Base-by-base conservation (phyloP, 164 flowering plant species). In the Magnolia changhungtana region DNA sequence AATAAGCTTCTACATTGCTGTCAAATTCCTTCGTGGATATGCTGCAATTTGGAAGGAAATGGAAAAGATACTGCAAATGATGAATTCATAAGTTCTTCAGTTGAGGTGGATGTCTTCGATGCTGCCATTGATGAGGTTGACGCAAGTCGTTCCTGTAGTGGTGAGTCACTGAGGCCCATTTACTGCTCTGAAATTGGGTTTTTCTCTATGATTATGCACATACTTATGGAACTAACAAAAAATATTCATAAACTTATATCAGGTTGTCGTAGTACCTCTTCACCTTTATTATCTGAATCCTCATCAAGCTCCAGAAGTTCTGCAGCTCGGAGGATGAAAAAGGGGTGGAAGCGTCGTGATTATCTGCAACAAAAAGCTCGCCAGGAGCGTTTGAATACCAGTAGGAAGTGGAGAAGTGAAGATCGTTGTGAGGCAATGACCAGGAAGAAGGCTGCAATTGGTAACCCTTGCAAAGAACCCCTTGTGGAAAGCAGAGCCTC, bases 11-110 rank as follows among this genome's bases (percentile, higher is more conserved):
- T 65, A 74, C 78, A 78, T 76, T 79, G 74, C 75, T 88, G 84
- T 78, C 88, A 83, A 82, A 84, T 92, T 79, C 98, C 99, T 64
- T 82, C 91, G 65, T 91, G 97, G 97, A 88, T 96, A 82, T 82
- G 85, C 88, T 96, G 97, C 85, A 84, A 88, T 80, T 73, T 92
- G 82, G 97, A 92, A 80, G 97, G 96, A 74, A 96, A 90, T 81
- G 85, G 69, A 7, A 80, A 72, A 69, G 88, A 82, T 70, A 65
- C 77, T 7, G 78, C 80, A 20, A 72, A 70, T 77, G 89, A 89
- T 76, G 91, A 88, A 71, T 75, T 81, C 63, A 76, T 63, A 69
- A 88, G 86, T 77, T 88, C 85, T 77, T 80, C 85, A 58, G 89
- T 88, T 75, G 97, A 92, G 75, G 92, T 90, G 89, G 98, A 94